phyloP scores from a whole-genome alignment of 208 protist species.

The Endotrypanum monterogeii region DNA sequence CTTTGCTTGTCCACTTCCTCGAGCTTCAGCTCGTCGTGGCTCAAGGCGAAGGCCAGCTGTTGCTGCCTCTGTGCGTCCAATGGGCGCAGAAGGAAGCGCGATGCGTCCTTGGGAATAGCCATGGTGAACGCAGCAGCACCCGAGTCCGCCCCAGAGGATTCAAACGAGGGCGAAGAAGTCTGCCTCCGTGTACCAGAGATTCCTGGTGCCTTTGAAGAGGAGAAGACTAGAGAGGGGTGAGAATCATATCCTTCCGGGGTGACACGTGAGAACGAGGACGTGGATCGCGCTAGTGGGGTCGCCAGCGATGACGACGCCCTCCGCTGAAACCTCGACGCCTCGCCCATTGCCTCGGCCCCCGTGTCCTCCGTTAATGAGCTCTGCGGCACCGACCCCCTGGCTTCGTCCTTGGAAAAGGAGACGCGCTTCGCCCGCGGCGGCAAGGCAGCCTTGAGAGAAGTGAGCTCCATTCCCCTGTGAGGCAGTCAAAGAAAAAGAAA shows the following conservation, averaged over 20 bases:
- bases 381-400: not conserved
- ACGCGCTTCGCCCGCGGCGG: slow-evolving; percentile 1
- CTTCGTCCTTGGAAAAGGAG: not conserved
- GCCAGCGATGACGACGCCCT: not conserved
- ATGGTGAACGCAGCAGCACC: slow-evolving; percentile 14
- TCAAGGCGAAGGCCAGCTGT: slow-evolving; percentile 37
- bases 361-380: not conserved
- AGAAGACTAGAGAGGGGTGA: not conserved
- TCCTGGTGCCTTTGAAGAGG: not conserved
- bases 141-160: not conserved
- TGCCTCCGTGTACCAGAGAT: not conserved
- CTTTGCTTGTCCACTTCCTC: slow-evolving; percentile 47
- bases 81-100: slow-evolving; percentile 43
- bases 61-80: slow-evolving; percentile 49
- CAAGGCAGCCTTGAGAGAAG: not conserved
- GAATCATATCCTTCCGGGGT: not conserved
- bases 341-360: not conserved
- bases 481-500: slow-evolving; percentile 12
- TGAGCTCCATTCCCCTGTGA: not conserved
- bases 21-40: slow-evolving; percentile 29
- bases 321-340: not conserved
- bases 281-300: not conserved
- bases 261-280: not conserved
- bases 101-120: slow-evolving; percentile 43
- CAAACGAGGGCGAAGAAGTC: not conserved